phyloP scores from a whole-genome alignment of 169 alveolate species.

The Eimeria sp. region DNA sequence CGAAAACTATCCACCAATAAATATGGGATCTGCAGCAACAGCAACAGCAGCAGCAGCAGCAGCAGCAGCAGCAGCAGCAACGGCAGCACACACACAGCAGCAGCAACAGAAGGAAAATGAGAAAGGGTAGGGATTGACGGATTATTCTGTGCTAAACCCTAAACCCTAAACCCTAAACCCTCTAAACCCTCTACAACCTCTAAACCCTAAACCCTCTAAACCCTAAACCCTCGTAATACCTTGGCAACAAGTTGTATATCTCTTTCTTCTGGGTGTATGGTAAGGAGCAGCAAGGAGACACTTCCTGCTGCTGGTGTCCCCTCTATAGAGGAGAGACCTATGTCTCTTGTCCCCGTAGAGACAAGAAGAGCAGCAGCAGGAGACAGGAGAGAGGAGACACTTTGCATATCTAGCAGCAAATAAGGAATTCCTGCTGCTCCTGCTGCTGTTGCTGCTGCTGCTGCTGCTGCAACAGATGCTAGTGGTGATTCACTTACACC shows the following conservation, averaged over 20 bases:
- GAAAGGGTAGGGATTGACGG: no score
- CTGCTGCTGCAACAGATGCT: no score
- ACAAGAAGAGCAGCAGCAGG: slow-evolving; percentile 47
- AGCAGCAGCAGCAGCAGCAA: slow-evolving; percentile 22
- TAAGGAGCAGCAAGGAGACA: slow-evolving; percentile 17
- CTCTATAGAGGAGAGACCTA: not conserved
- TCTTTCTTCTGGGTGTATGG: slow-evolving; percentile 37
- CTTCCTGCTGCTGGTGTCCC: slow-evolving; percentile 29
- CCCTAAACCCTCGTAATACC: no score
- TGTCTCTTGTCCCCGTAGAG: slow-evolving; percentile 8
- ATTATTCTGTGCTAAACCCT: slow-evolving; percentile 33
- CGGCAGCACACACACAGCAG: not conserved
- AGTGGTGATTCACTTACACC: no score
- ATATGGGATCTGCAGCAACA: no score
- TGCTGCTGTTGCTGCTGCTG: no score
- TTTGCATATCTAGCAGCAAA: slow-evolving; percentile 30
- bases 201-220: no score
- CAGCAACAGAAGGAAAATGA: not conserved
- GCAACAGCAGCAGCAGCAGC: slow-evolving; percentile 20
- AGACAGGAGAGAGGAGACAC: slow-evolving; percentile 24
- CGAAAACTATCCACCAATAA: slow-evolving; percentile 35
- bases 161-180: slow-evolving; percentile 3
- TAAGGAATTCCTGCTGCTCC: slow-evolving; percentile 16
- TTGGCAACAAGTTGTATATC: slow-evolving; percentile 18
- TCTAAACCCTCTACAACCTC: no score